Evolutionary conservation across 2,329 filamentous ascomycete species (phyloP), one percentile per base, ranked within the genome.

Genomic region (Arthrobotrys megalospora): DNA sequence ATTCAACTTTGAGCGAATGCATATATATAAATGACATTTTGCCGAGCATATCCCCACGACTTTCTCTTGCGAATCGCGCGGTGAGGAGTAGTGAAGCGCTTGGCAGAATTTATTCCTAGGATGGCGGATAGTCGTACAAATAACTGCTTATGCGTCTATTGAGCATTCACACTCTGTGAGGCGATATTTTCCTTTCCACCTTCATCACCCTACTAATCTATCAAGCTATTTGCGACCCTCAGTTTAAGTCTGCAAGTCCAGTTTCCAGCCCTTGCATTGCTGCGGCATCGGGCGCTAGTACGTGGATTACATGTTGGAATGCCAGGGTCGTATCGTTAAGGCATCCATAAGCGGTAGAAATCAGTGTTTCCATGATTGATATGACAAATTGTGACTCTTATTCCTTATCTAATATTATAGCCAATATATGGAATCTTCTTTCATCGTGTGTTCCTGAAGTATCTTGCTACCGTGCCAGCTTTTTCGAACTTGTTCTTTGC

Each of bases 251-350:
- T 34, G 19, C 36, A 28, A 28, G 55, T 28, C 55, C 34, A 60
- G 55, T 28, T 60, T 41, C 50, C 55, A 10, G 36, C 55, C 36
- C 55, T 60, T 24, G 36, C 36, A 12, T 48, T 19, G 21, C 45
- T 63, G 67, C 67, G 67, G 67, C 43, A 73, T 73, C 60, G 60
- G 68, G 68, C 69, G 60, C 60, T 73, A 73, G 60, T 47, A 58
- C 11, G 32, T 19, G 36, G 36, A 24, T 60, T 32, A 52, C 48
- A 38, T 50, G 69, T 60, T 73, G 19, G 41, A 58, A 12, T 14
- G 14, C 36, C 55, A 60, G 55, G 55, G 19, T 60, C 36, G 28
- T 43, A 19, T 60, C 55, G 55, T 43, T 60, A 41, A 14, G 55
- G 34, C 6, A 60, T 43, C 55, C 43, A 60, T 16, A 60, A 60